These are phyloP conservation scores for Pseudogymnoascus sp. DNA, from an alignment of 2,329 filamentous ascomycete species.

Conservation along the genomic window DNA sequence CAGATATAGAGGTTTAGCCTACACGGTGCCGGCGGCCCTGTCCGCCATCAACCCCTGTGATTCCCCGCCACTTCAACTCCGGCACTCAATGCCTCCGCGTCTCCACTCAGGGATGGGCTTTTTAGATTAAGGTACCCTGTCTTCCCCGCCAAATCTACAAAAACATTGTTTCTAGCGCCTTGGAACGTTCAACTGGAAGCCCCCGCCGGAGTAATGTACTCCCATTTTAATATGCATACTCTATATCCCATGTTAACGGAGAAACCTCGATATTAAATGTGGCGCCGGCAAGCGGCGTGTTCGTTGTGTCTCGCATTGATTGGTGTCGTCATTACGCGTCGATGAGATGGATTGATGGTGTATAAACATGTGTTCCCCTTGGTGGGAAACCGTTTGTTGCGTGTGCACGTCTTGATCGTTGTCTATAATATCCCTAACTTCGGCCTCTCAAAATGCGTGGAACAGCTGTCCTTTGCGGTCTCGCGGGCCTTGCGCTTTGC, in stretches of 20 bases:
- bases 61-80: background rate
- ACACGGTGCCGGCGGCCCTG: background rate
- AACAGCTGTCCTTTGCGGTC: background rate
- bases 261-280: background rate
- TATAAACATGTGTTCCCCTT: constrained; percentile 4
- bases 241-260: background rate
- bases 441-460: constrained; percentile 1
- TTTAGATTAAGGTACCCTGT: constrained; percentile 9
- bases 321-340: background rate
- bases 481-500: background rate
- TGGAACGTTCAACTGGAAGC: constrained; percentile 4
- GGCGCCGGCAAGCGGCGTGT: background rate
- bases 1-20: background rate
- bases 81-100: background rate
- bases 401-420: background rate
- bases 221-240: background rate
- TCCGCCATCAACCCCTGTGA: background rate
- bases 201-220: constrained; percentile 3
- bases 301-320: background rate
- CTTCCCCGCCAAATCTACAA: background rate
- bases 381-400: background rate
- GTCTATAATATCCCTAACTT: background rate
- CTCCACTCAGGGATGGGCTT: background rate
- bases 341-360: background rate
- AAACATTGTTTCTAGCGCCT: constrained; percentile 1